Conservation (phyloP, 768 basidiomycete genomes). For the Xanthoconium purpureum region DNA sequence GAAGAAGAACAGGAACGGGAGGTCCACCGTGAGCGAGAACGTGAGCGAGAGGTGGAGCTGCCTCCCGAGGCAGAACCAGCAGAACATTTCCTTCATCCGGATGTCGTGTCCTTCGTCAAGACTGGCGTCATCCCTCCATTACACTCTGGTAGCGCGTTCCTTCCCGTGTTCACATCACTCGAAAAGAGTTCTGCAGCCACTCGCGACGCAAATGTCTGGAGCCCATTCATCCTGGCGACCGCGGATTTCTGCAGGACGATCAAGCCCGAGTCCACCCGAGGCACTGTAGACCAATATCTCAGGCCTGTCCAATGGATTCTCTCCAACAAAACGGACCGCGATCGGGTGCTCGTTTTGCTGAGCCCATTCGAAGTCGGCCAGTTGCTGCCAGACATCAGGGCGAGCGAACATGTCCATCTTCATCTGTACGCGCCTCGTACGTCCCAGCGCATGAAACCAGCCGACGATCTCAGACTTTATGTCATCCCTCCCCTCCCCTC, state of each 20-base stretch:
- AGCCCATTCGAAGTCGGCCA: slow-evolving; percentile 29
- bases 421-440: slow-evolving; percentile 25
- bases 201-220: slow-evolving; percentile 13
- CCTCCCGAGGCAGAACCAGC: too few species aligned
- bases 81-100: neutral
- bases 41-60: too few species aligned
- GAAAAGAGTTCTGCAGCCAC: neutral
- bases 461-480: slow-evolving; percentile 30
- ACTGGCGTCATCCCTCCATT: neutral
- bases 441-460: slow-evolving; percentile 31
- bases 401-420: slow-evolving; percentile 11
- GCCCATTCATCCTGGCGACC: slow-evolving; percentile 6
- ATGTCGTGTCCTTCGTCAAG: neutral
- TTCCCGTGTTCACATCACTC: slow-evolving; percentile 3
- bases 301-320: slow-evolving; percentile 27
- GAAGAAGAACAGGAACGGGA: too few species aligned
- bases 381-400: slow-evolving; percentile 36
- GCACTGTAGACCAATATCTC: slow-evolving; percentile 1
- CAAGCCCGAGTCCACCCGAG: neutral
- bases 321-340: neutral
- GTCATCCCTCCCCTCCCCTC: slow-evolving; percentile 1
- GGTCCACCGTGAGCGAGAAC: too few species aligned
- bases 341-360: slow-evolving; percentile 22
- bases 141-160: neutral
- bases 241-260: slow-evolving; percentile 12